These are phyloP conservation scores for Schrenkiella parvula DNA, from an alignment of 345 rosid genomes.

Conservation along the genomic window DNA sequence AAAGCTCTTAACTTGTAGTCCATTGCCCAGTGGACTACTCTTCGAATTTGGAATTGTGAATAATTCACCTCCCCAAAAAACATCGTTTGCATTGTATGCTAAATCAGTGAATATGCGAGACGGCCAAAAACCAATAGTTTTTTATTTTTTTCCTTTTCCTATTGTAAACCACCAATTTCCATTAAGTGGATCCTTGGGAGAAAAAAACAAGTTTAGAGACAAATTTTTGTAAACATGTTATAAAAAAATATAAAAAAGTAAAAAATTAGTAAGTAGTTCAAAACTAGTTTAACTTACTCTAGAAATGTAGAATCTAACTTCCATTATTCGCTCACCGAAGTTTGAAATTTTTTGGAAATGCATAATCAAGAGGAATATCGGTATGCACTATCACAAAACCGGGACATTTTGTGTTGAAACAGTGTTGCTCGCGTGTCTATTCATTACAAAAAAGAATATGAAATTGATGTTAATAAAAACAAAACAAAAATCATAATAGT, in stretches of 20 bases:
- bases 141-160: background rate
- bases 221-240: background rate
- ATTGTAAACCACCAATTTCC: slow-evolving; percentile 8
- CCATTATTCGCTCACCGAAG: background rate
- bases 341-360: background rate
- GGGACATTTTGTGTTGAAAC: slow-evolving; percentile 15
- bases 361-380: slow-evolving; percentile 7
- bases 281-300: slow-evolving; percentile 11
- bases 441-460: background rate
- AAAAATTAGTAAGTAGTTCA: too few relatives aligned
- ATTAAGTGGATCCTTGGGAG: background rate
- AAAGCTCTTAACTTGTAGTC: background rate
- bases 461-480: background rate
- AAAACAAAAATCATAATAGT: background rate
- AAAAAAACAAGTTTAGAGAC: background rate
- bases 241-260: background rate
- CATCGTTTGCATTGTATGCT: background rate
- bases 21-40: slow-evolving; percentile 14
- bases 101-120: background rate
- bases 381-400: slow-evolving; percentile 1
- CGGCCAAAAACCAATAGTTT: background rate
- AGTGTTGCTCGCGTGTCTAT: slow-evolving; percentile 7
- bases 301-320: background rate
- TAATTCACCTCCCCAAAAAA: background rate
- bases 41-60: background rate